Evolutionary conservation across 768 basidiomycete species (phyloP).

Genomic region (Austroboletus eburneus): DNA sequence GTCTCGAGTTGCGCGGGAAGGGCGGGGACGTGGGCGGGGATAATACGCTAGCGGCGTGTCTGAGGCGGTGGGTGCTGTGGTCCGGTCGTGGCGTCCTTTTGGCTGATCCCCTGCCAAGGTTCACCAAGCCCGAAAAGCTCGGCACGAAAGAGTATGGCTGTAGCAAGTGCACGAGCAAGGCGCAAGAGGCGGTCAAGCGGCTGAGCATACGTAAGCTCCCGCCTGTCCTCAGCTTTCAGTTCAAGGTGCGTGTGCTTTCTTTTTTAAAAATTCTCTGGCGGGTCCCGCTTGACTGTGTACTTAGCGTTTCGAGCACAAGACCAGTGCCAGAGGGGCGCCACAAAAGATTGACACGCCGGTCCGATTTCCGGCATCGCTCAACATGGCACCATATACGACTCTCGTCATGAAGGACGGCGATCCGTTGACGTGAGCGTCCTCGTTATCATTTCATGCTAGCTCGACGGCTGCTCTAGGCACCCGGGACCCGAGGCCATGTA

Average conservation of each 20-base stretch:
- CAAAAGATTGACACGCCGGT: conserved; percentile 84
- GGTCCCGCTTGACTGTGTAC: neutral
- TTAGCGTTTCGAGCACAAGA: conserved; percentile 91
- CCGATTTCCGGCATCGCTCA: conserved; percentile 75
- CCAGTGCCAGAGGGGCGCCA: conserved; percentile 63
- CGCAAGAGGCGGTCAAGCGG: conserved; percentile 78
- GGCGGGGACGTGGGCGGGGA: conserved; percentile 46
- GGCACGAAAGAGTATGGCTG: conserved; percentile 82
- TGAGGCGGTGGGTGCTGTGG: conserved; percentile 65
- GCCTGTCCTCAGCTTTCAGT: conserved; percentile 87
- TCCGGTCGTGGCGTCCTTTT: too few species aligned
- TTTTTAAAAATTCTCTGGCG: neutral
- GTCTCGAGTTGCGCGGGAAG: conserved; percentile 70
- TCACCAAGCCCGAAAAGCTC: conserved; percentile 81
- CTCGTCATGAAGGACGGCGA: conserved; percentile 47
- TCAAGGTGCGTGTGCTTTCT: conserved; percentile 54
- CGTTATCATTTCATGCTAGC: neutral
- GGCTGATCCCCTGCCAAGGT: too few species aligned
- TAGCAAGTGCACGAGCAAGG: conserved; percentile 71
- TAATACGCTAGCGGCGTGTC: conserved; percentile 69
- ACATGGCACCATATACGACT: conserved; percentile 87
- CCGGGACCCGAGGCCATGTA: conserved; percentile 67
- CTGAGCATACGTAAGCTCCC: conserved; percentile 83
- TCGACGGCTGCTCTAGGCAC: conserved; percentile 35
- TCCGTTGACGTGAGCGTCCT: conserved; percentile 19